Evolutionary conservation across 2,329 filamentous ascomycete species (phyloP), one percentile per base, ranked within the genome.

Genomic region (Aspergillus ochraceus): DNA sequence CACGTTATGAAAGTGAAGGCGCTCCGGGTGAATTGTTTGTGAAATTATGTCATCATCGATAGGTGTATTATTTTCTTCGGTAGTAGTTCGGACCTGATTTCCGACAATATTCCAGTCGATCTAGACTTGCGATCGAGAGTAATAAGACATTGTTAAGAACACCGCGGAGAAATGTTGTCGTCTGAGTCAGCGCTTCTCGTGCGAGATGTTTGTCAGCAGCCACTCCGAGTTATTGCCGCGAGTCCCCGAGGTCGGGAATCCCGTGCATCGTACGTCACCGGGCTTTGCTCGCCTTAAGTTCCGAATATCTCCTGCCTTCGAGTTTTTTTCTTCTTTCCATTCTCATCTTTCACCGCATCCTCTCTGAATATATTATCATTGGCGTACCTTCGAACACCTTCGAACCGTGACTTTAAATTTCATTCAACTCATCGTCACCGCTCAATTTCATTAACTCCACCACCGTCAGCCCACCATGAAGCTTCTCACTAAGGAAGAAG

Each of bases 401-500:
- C 5, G 20, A 32, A 26, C 29, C 32, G 29, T 2, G 22, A 45
- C 9, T 55, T 12, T 3, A 4, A 30, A 19, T 26, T 24, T 50
- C 47, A n/a, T 20, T 29, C 12, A 22, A 36, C 32, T 29, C 10
- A 19, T 39, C 36, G 1, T 14, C 36, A 42, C 36, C 36, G 14
- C 19, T n/a, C 36, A 42, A 22, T 29, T 32, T 55, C 39, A 20
- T 49, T 53, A 22, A n/a, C 29, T 22, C 29, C 42, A 57, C 11
- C 26, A 19, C 50, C 6, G 26, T 29, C 50, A 46, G 30, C 53
- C 46, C 30, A 36, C 54, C 64, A 99, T 98, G 95, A 98, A 97
- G 89, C 83, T 98, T 74, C 85, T 98, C 75, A 96, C 90, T 70
- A 92, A 94, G 76, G 92, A 97, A 86, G 91, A 97, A 81, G 93